A percentile compares a stretch with the other conserved stretches of the same genome.
These are phyloP conservation scores for Phytopythium mirpurense DNA, from an alignment of 352 stramenopile species.

Conservation along the genomic window DNA sequence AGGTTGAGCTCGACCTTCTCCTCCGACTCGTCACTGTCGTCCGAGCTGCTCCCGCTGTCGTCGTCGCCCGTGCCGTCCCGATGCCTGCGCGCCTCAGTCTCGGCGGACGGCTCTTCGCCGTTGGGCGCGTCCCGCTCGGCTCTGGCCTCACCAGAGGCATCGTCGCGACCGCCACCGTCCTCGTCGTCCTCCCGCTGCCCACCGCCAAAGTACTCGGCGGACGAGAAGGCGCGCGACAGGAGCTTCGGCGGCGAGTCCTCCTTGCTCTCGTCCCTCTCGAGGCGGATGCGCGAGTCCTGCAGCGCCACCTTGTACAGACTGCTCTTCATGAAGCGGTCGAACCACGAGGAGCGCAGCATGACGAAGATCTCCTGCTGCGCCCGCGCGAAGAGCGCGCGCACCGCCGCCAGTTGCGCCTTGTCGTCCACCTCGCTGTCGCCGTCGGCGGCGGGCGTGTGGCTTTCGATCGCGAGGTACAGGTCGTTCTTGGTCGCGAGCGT, in stretches of 20 bases:
- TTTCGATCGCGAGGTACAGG: slow-evolving; percentile 43
- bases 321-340: slow-evolving; percentile 81
- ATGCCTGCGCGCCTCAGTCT: not conserved
- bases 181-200: slow-evolving; percentile 5
- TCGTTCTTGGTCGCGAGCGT: slow-evolving; percentile 71
- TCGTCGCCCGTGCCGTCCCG: slow-evolving; percentile 11
- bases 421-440: slow-evolving; percentile 23
- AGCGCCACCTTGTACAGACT: slow-evolving; percentile 77
- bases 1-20: slow-evolving; percentile 66
- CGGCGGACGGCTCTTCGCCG: not conserved
- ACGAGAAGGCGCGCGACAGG: slow-evolving; percentile 56
- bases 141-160: slow-evolving; percentile 9
- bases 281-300: slow-evolving; percentile 63
- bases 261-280: slow-evolving; percentile 51
- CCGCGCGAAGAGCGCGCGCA: slow-evolving; percentile 44
- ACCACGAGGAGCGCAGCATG: slow-evolving; percentile 78
- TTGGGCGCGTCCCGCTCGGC: not conserved
- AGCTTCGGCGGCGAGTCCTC: slow-evolving; percentile 66
- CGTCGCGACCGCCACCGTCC: slow-evolving; percentile 1
- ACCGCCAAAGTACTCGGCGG: slow-evolving; percentile 22
- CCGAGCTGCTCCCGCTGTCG: slow-evolving; percentile 28
- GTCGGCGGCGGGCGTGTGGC: slow-evolving; percentile 34
- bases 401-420: slow-evolving; percentile 21
- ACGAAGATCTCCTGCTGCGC: slow-evolving; percentile 81
- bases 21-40: slow-evolving; percentile 35